Evolutionary conservation across 805 yeast species (phyloP).

Genomic region (Saccharomyces mikatae): DNA sequence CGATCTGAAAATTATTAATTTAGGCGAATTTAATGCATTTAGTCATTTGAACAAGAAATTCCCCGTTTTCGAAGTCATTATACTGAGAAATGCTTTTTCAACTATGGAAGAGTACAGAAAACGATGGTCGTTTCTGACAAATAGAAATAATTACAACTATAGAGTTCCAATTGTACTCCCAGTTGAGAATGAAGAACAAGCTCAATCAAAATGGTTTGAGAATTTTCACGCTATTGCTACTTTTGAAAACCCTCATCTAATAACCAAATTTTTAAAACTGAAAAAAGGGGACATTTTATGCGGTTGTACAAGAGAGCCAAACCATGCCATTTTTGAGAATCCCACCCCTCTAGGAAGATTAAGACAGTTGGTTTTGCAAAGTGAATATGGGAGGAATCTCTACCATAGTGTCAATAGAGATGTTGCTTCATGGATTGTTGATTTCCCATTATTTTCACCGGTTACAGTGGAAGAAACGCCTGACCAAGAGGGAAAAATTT

Average conservation of each 20-base stretch:
- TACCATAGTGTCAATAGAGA: slow-evolving; percentile 16
- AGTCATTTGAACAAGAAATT: slow-evolving; percentile 38
- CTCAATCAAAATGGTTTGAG: slow-evolving; percentile 38
- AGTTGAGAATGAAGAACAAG: slow-evolving; percentile 35
- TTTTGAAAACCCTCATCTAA: slow-evolving; percentile 25
- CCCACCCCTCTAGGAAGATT: slow-evolving; percentile 91
- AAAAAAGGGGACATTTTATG: slow-evolving; percentile 69
- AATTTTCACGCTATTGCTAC: slow-evolving; percentile 27
- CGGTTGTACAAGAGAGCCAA: slow-evolving; percentile 56
- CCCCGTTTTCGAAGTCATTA: slow-evolving; percentile 68
- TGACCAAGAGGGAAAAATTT: slow-evolving; percentile 16
- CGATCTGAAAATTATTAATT: slow-evolving; percentile 39
- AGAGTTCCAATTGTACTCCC: slow-evolving; percentile 54
- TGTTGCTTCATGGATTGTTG: slow-evolving; percentile 78
- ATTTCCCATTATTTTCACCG: slow-evolving; percentile 89
- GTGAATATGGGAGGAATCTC: slow-evolving; percentile 35
- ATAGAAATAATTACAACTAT: slow-evolving; percentile 39
- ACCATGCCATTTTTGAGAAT: slow-evolving; percentile 66
- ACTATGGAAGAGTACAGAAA: slow-evolving; percentile 15
- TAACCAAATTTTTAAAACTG: slow-evolving; percentile 35
- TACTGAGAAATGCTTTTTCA: slow-evolving; percentile 44
- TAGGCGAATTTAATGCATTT: slow-evolving; percentile 35
- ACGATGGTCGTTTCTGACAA: slow-evolving; percentile 35
- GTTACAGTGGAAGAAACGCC: slow-evolving; percentile 32
- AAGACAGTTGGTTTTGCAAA: slow-evolving; percentile 62